phyloP scores from a whole-genome alignment of 495 filamentous ascomycete species.

The Cercophora scortea region DNA sequence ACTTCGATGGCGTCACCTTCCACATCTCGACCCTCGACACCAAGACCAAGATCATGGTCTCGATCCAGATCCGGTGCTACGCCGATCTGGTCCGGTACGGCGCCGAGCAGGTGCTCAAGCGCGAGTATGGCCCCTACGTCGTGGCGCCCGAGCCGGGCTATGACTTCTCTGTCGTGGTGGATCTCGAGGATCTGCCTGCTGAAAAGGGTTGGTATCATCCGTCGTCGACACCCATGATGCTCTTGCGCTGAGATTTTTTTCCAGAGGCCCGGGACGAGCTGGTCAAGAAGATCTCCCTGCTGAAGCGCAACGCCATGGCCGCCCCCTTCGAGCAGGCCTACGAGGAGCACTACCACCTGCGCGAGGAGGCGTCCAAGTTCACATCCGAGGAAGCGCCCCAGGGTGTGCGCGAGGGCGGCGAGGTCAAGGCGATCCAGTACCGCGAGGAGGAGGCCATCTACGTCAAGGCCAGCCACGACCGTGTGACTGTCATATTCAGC shows the following conservation, averaged over 20 bases:
- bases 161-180: slow-evolving; percentile 86
- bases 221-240: not conserved
- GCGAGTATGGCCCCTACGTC: slow-evolving; percentile 91
- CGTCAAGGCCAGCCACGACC: slow-evolving; percentile 92
- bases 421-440: slow-evolving; percentile 95
- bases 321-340: slow-evolving; percentile 96
- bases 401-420: slow-evolving; percentile 77
- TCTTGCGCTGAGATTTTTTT: slow-evolving; percentile 6
- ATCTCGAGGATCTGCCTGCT: slow-evolving; percentile 77
- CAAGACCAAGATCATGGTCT: slow-evolving; percentile 88
- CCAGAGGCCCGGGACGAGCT: slow-evolving; percentile 74
- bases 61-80: slow-evolving; percentile 90
- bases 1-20: slow-evolving; percentile 97
- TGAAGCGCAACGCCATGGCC: slow-evolving; percentile 98
- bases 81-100: slow-evolving; percentile 86
- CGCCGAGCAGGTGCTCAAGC: slow-evolving; percentile 78
- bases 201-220: slow-evolving; percentile 48
- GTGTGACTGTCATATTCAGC: slow-evolving; percentile 98
- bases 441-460: slow-evolving; percentile 99
- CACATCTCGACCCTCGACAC: slow-evolving; percentile 92
- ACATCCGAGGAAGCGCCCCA: slow-evolving; percentile 87
- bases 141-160: slow-evolving; percentile 81
- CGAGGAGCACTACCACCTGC: slow-evolving; percentile 77
- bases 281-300: slow-evolving; percentile 71
- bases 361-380: slow-evolving; percentile 81